These are phyloP conservation scores for Pluteus cervinus DNA, from an alignment of 768 basidiomycete species.

Conservation along the genomic window DNA sequence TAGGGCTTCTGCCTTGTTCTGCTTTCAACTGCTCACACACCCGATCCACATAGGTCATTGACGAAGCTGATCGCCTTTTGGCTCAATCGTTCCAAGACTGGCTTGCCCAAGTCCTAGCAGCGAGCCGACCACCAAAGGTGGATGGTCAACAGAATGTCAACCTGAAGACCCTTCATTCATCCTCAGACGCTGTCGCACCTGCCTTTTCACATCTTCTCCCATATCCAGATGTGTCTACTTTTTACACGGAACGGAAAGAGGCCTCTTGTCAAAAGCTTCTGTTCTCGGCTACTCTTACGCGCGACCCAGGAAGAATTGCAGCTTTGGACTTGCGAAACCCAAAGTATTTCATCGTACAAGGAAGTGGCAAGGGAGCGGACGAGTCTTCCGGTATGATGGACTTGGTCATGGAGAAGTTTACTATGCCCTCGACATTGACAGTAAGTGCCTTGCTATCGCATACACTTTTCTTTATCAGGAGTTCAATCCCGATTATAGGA, in stretches of 20 bases:
- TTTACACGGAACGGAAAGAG: conserved; percentile 50
- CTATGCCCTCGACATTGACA: conserved; percentile 72
- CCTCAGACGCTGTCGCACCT: conserved; percentile 59
- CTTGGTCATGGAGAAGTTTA: conserved; percentile 68
- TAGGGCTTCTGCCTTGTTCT: conserved; percentile 28
- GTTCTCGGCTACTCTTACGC: conserved; percentile 93
- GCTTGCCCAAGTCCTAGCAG: conserved; percentile 79
- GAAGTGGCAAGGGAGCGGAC: conserved; percentile 27
- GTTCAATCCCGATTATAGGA: conserved; percentile 45
- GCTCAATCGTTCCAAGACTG: conserved; percentile 96
- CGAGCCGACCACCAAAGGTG: conserved; percentile 48
- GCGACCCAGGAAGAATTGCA: conserved; percentile 90
- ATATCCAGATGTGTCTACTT: conserved; percentile 35
- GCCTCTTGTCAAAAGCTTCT: conserved; percentile 89
- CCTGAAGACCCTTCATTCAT: neutral
- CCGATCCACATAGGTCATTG: conserved; percentile 63
- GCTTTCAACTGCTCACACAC: neutral
- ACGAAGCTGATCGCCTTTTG: conserved; percentile 95
- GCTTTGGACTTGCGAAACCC: conserved; percentile 73
- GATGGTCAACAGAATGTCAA: conserved; percentile 1
- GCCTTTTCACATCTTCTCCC: conserved; percentile 41
- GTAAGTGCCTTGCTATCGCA: conserved; percentile 33
- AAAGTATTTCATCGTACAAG: conserved; percentile 85
- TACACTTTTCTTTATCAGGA: conserved; percentile 1
- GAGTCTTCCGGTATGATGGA: conserved; percentile 38